Percentiles rank a stretch among this genome's conserved stretches.
Evolutionary conservation across 257 asterid genomes (phyloP).

Genomic region (Thymus quinquecostatus): DNA sequence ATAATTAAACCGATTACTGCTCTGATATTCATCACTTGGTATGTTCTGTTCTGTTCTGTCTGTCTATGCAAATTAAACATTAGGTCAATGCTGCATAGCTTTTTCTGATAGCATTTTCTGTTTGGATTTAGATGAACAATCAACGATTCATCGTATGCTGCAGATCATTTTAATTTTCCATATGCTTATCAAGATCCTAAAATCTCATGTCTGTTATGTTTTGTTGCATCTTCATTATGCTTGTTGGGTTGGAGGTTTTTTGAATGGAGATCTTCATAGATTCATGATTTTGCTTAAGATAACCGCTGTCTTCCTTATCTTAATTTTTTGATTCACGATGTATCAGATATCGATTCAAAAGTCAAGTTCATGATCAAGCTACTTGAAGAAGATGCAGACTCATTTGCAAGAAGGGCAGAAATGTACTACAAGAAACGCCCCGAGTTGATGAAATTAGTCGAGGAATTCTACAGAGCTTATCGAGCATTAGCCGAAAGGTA

Average conservation of each 20-base stretch:
- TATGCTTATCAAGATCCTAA: too few relatives aligned
- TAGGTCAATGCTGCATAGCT: too few relatives aligned
- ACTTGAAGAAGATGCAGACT: constrained; percentile 96
- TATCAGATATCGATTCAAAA: constrained; percentile 83
- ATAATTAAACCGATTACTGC: background rate
- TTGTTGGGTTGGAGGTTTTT: too few relatives aligned
- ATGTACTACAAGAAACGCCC: constrained; percentile 95
- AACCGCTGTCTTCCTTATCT: background rate
- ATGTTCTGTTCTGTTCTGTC: background rate
- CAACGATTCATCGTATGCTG: too few relatives aligned
- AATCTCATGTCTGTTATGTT: too few relatives aligned
- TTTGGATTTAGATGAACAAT: too few relatives aligned
- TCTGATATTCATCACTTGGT: background rate
- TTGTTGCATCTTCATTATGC: too few relatives aligned
- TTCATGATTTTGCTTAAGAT: background rate
- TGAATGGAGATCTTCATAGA: too few relatives aligned
- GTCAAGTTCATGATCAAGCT: constrained; percentile 93
- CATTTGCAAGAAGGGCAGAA: constrained; percentile 94
- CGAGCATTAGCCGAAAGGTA: constrained; percentile 91
- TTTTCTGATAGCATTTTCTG: too few relatives aligned
- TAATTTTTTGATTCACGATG: constrained; percentile 13
- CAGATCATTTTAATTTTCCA: too few relatives aligned
- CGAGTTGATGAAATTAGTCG: constrained; percentile 89
- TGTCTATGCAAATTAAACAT: background rate
- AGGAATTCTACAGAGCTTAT: constrained; percentile 89